Conservation (phyloP, 2,329 filamentous ascomycete genomes). For the Trichophyton benhamiae region DNA sequence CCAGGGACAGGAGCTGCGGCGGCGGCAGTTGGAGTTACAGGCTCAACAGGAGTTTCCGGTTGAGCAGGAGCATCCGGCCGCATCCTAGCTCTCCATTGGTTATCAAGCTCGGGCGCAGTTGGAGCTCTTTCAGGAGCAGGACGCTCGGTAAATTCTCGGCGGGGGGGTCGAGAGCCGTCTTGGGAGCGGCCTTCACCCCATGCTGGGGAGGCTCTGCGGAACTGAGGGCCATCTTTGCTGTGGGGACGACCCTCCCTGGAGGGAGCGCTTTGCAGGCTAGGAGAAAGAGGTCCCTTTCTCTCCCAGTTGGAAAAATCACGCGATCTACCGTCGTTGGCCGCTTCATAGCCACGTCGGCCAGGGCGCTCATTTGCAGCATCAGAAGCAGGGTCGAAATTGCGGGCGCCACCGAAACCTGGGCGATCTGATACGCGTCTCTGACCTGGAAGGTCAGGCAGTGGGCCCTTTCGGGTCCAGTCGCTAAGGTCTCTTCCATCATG, state of each 20-base stretch:
- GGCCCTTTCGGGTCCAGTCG: constrained; percentile 89
- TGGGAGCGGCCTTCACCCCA: constrained; percentile 60
- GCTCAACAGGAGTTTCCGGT: constrained; percentile 1
- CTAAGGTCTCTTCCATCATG: constrained; percentile 68
- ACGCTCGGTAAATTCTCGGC: constrained; percentile 62
- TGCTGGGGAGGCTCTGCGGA: constrained; percentile 57
- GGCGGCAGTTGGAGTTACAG: constrained; percentile 53
- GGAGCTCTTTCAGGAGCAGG: constrained; percentile 54
- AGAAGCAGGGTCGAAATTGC: constrained; percentile 43
- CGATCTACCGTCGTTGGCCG: constrained; percentile 55
- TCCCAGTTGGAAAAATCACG: constrained; percentile 88
- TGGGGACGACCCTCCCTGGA: constrained; percentile 42
- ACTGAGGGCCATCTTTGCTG: constrained; percentile 48
- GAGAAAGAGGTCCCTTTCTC: constrained; percentile 80
- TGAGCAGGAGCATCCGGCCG: constrained; percentile 70
- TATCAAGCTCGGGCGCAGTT: constrained; percentile 85
- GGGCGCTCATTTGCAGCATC: constrained; percentile 52
- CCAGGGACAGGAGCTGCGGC: constrained; percentile 48
- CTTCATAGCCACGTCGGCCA: constrained; percentile 53
- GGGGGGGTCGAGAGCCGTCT: constrained; percentile 67
- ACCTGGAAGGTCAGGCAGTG: constrained; percentile 60
- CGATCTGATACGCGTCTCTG: constrained; percentile 34
- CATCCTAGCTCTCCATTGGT: constrained; percentile 86
- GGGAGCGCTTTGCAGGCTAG: constrained; percentile 41
- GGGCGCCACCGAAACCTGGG: constrained; percentile 39